phyloP scores from a whole-genome alignment of 75 land plant species.

The Pinus albicaulis region DNA sequence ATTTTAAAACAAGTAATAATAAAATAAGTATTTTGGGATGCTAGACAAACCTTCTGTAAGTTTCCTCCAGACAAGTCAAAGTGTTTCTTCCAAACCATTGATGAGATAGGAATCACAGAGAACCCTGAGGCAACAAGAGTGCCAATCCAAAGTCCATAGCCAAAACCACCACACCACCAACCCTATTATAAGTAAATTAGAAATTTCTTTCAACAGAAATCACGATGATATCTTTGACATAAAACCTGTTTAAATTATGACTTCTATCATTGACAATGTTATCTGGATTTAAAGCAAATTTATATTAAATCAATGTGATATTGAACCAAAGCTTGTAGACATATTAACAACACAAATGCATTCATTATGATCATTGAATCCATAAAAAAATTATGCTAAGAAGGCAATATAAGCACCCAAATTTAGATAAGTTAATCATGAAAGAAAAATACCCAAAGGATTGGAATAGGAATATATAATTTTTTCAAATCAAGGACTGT shows the following conservation, averaged over 20 bases:
- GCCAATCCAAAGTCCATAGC: constrained; percentile 96
- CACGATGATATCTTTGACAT: no score
- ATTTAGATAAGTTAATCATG: not conserved
- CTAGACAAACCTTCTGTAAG: constrained; percentile 58
- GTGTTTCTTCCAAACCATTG: constrained; percentile 76
- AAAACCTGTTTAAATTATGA: no score
- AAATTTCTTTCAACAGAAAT: no score
- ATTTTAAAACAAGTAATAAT: no score
- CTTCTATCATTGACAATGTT: no score
- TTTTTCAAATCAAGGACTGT: no score
- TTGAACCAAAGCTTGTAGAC: no score
- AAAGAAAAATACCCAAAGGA: not conserved
- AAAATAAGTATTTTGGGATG: not conserved
- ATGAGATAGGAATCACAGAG: constrained; percentile 85
- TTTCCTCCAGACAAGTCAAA: constrained; percentile 59
- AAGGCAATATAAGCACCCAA: not conserved
- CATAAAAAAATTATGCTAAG: not conserved
- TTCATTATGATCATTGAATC: not conserved
- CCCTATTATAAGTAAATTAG: constrained; percentile 47
- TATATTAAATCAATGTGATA: no score
- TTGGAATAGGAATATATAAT: no score
- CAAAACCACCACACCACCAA: constrained; percentile 94
- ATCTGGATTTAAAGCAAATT: no score
- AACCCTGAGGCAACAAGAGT: constrained; percentile 84
- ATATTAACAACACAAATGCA: not conserved